Evolutionary conservation across 2,329 filamentous ascomycete genomes (phyloP), one percentile per base, ranked within the genome.

Genomic region (Cercospora citrullina): DNA sequence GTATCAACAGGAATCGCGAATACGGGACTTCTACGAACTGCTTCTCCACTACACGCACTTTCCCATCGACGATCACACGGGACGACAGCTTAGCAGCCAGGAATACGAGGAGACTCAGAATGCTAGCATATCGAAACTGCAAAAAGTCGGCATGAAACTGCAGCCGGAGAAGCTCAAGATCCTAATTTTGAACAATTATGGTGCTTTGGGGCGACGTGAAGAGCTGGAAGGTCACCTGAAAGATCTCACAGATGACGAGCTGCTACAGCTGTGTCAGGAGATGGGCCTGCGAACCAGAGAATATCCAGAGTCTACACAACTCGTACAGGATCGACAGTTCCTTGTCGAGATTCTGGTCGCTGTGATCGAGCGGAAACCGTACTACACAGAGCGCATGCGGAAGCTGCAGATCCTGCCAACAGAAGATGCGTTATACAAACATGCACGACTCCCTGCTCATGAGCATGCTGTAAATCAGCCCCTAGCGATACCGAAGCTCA

Each of bases 131-230:
- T 91, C 90, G n/a, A 89, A 86, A 63, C 81, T 99, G 63, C 96
- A 99, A 79, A 83, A 92, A 68, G 87, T 89, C 58, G 88, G 90
- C 23, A 85, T 96, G 74, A 93, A 90, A 75, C 84, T 93, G 74
- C 97, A 97, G 80, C 93, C 92, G 74, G 89, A 93, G 6, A 97
- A 97, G 80, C 82, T 99, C 42, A 93, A 90, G n/a, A 90, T 99
- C 45, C 82, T 99, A 68, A 92, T 94, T 1, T 82, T 99, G 45
- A 95, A 95, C 18, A 98, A 99, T 77, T 96, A 96, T 77, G 93
- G 90, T 1, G 91, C 93, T 4, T 91, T 99, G 70, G 90, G 94
- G 71, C 90, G 91, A 75, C 86, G 92, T 53, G 84, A 87, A 5
- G 95, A 98, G 72, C 84, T 99, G 16, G 87, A 91, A 76, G 85